A percentile compares a stretch with the other conserved stretches of the same genome.
phyloP scores from a whole-genome alignment of 345 rosid genomes.

The Nasturtium officinale region DNA sequence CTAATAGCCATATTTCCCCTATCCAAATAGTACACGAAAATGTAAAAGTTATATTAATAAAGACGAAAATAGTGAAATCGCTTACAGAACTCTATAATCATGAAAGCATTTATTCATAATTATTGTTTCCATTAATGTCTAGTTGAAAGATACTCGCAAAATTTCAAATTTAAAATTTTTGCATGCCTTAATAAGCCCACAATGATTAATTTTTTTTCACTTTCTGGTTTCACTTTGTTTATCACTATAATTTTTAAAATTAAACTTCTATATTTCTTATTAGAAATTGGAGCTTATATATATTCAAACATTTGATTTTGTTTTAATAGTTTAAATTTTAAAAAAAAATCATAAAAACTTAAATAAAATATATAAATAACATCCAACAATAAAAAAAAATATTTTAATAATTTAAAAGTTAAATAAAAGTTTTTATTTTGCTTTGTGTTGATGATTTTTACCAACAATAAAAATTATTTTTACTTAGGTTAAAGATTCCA shows the following conservation, averaged over 20 bases:
- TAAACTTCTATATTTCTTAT: background rate
- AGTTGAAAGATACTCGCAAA: constrained; percentile 19
- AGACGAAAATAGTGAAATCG: constrained; percentile 1
- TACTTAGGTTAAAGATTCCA: background rate
- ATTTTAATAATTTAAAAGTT: too few relatives aligned
- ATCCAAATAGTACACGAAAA: constrained; percentile 2
- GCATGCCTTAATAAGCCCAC: constrained; percentile 28
- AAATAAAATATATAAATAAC: too few relatives aligned
- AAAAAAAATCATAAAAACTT: too few relatives aligned
- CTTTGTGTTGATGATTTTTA: too few relatives aligned
- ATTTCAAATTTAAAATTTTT: constrained; percentile 20
- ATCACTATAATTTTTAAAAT: background rate
- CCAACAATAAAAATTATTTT: too few relatives aligned
- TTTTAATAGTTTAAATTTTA: too few relatives aligned
- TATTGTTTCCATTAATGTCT: constrained; percentile 21
- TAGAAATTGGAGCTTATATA: background rate
- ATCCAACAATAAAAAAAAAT: too few relatives aligned
- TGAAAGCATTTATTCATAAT: constrained; percentile 35
- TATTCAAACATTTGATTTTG: too few relatives aligned
- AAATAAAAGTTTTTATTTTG: too few relatives aligned
- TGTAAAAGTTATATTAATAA: background rate
- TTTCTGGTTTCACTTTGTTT: constrained; percentile 10
- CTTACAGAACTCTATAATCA: constrained; percentile 25
- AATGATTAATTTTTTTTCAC: constrained; percentile 30
- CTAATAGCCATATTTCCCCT: background rate